phyloP scores from a whole-genome alignment of 805 yeast species.

The Allodekkera sacchari region DNA sequence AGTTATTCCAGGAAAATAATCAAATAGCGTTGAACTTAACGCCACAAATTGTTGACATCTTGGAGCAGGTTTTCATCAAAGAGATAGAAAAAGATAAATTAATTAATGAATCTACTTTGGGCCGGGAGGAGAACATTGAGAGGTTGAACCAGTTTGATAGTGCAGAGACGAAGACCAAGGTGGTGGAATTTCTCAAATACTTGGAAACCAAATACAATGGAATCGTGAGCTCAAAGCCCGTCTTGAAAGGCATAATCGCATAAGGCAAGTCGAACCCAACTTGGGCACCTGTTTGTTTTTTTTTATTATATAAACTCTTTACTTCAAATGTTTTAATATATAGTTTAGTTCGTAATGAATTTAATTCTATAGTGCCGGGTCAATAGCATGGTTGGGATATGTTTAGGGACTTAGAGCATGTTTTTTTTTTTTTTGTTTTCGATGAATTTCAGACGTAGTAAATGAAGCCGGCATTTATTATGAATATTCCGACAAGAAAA shows the following conservation, averaged over 20 bases:
- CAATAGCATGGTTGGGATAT: too few relatives aligned
- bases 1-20: conserved; percentile 52
- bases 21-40: conserved; percentile 46
- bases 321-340: too few relatives aligned
- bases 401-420: too few relatives aligned
- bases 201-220: conserved; percentile 61
- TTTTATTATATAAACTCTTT: too few relatives aligned
- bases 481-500: too few relatives aligned
- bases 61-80: conserved; percentile 63
- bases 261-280: too few relatives aligned
- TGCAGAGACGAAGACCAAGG: conserved; percentile 56
- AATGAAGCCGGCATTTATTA: too few relatives aligned
- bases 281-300: neutral
- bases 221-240: conserved; percentile 44
- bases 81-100: conserved; percentile 68
- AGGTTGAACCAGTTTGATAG: conserved; percentile 70
- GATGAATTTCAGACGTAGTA: too few relatives aligned
- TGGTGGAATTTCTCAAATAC: conserved; percentile 63
- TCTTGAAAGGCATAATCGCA: conserved; percentile 35
- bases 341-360: too few relatives aligned
- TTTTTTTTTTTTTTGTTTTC: too few relatives aligned
- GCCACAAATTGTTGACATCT: conserved; percentile 55
- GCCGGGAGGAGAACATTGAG: conserved; percentile 77
- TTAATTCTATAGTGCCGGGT: too few relatives aligned
- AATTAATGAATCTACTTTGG: conserved; percentile 67